Conservation (phyloP, 2,329 filamentous ascomycete species). For the Cercospora sojina region DNA sequence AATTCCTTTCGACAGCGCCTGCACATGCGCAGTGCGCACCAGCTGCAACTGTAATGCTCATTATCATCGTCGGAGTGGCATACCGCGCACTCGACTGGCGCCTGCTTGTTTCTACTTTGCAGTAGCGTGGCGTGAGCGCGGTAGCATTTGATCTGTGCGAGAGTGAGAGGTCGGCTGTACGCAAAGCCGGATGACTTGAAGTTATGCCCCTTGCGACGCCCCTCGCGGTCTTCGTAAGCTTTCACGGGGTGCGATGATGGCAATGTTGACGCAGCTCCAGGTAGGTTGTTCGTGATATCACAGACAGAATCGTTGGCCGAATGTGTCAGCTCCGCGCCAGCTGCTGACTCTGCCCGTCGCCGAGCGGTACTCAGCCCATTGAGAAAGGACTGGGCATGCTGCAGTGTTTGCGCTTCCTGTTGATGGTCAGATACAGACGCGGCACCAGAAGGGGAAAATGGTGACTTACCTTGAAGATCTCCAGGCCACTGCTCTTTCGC, state of each 20-base stretch:
- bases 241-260: slow-evolving; percentile 20
- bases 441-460: background rate
- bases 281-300: slow-evolving; percentile 5
- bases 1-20: slow-evolving; percentile 31
- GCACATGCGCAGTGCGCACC: slow-evolving; percentile 38
- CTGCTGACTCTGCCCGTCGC: slow-evolving; percentile 33
- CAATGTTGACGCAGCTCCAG: slow-evolving; percentile 21
- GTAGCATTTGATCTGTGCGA: slow-evolving; percentile 36
- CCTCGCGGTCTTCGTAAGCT: slow-evolving; percentile 23
- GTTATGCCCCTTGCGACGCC: slow-evolving; percentile 31
- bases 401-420: slow-evolving; percentile 37
- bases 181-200: slow-evolving; percentile 38
- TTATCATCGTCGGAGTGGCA: slow-evolving; percentile 37
- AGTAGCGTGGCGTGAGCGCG: slow-evolving; percentile 32
- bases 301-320: slow-evolving; percentile 17
- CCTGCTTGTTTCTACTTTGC: slow-evolving; percentile 33
- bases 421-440: slow-evolving; percentile 8
- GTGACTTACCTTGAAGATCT: slow-evolving; percentile 36
- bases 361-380: slow-evolving; percentile 37
- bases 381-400: slow-evolving; percentile 37
- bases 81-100: slow-evolving; percentile 38
- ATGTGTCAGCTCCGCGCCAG: slow-evolving; percentile 21
- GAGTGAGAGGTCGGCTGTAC: slow-evolving; percentile 32
- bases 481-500: slow-evolving; percentile 35
- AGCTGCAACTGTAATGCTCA: slow-evolving; percentile 36